These are phyloP conservation scores for Kingdonia uniflora DNA, from an alignment of 164 flowering plant species.

Conservation along the genomic window DNA sequence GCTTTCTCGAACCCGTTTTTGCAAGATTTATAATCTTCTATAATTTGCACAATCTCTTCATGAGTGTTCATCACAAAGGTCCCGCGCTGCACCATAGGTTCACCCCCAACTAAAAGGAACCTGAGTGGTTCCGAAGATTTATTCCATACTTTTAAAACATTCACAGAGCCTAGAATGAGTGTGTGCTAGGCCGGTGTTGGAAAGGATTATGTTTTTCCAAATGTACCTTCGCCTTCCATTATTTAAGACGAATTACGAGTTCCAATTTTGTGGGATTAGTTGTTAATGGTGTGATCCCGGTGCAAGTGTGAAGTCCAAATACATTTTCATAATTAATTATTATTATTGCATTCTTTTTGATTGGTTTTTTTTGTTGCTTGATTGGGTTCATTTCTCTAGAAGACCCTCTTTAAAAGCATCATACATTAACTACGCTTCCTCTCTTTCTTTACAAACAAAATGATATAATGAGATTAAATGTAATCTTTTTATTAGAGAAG, in stretches of 20 bases:
- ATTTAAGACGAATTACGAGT: constrained; percentile 54
- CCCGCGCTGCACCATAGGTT: constrained; percentile 62
- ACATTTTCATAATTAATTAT: too few species aligned
- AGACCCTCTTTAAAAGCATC: too few species aligned
- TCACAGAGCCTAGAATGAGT: constrained; percentile 53
- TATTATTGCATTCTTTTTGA: too few species aligned
- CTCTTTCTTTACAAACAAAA: too few species aligned
- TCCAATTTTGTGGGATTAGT: constrained; percentile 64
- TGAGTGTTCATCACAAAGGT: constrained; percentile 94
- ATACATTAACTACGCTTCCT: too few species aligned
- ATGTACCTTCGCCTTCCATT: constrained; percentile 73
- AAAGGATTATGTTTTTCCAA: constrained; percentile 33
- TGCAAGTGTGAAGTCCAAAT: constrained; percentile 58
- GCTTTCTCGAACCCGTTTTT: constrained; percentile 77
- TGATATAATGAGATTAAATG: too few species aligned
- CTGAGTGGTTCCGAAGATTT: constrained; percentile 41
- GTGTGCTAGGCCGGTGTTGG: constrained; percentile 41
- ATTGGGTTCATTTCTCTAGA: too few species aligned
- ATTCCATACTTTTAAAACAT: constrained; percentile 63
- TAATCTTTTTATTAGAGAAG: too few species aligned
- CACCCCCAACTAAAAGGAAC: constrained; percentile 71
- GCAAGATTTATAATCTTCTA: constrained; percentile 53
- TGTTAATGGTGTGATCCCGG: constrained; percentile 56
- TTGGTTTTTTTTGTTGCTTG: too few species aligned
- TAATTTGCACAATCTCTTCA: constrained; percentile 66